Evolutionary conservation across 192 early-diverging fungal species (phyloP), one percentile per base, ranked within the genome.

Genomic region (Mortierella hygrophila): DNA sequence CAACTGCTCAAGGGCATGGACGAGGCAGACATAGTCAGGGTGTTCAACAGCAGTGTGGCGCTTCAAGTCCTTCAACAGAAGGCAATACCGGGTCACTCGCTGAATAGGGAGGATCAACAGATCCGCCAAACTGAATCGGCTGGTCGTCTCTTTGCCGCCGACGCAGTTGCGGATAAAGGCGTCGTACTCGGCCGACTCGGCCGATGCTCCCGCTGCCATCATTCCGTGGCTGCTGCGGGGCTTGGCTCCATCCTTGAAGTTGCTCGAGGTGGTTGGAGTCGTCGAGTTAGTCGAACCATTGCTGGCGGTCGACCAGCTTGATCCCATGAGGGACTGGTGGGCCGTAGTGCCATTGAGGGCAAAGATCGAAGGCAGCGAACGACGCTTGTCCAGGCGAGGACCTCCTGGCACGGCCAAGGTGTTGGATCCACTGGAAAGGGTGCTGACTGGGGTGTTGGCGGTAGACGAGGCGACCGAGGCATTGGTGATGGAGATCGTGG

Each of bases 71-170:
- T 90, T 93, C 57, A 96, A 87, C 54, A 96, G 81, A 74, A 96
- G 79, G 41, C 92, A 92, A 88, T 96, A 96, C n/a, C 94, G 91
- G 5, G 95, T 94, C 26, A 96, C 93, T 41, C 95, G 91, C 87
- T 96, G 95, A 69, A 96, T 94, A 1, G 95, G 95, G 82, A 95
- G 92, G 74, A 96, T 95, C 83, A 96, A 88, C 80, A 95, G 89
- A 77, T 95, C 94, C 40, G 90, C 90, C 37, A 98, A 87, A 41
- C 90, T 92, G 70, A 96, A 89, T 41, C 91, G 90, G 9, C 78
- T 70, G n/a, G 89, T 92, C 13, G 82, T 91, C 75, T 93, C 90
- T 40, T 91, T 92, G 41, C 84, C 89, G n/a, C 89, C 88, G 15
- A 76, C 70, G 20, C 88, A 88, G 44, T 89, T 88, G 74, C 76